Evolutionary conservation across 345 rosid genomes (phyloP).

Genomic region (Mercurialis annua): DNA sequence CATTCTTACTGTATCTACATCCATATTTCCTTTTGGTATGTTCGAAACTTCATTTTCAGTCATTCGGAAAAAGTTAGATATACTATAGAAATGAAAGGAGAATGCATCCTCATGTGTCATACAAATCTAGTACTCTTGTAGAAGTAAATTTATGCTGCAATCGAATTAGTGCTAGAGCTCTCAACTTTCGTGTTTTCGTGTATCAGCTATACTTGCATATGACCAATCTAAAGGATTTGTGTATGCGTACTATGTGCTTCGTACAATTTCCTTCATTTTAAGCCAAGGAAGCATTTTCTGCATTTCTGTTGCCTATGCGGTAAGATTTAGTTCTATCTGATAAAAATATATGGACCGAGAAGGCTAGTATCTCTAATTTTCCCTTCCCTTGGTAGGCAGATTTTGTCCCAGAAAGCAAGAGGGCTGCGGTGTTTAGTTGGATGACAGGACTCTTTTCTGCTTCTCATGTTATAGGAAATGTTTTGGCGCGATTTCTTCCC

Average conservation of each 20-base stretch:
- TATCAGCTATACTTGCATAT: constrained; percentile 46
- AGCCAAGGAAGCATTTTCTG: constrained; percentile 63
- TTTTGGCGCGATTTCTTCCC: constrained; percentile 49
- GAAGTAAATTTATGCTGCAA: not conserved
- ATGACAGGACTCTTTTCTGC: constrained; percentile 53
- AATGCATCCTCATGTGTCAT: not conserved
- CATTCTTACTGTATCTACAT: constrained; percentile 40
- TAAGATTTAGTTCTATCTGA: constrained; percentile 16
- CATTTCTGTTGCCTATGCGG: constrained; percentile 52
- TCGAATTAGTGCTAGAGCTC: not conserved
- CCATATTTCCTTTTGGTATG: constrained; percentile 53
- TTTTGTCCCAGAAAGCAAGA: constrained; percentile 36
- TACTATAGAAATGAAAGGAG: not conserved
- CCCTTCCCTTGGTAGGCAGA: constrained; percentile 42
- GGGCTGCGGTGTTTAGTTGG: constrained; percentile 55
- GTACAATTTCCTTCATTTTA: constrained; percentile 47
- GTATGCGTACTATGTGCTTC: constrained; percentile 49
- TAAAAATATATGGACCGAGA: not conserved
- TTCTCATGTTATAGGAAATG: constrained; percentile 48
- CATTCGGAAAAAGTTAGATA: not conserved
- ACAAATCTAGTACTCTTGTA: not conserved
- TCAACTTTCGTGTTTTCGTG: constrained; percentile 1
- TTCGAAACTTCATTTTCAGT: not conserved
- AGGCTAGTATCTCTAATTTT: constrained; percentile 5
- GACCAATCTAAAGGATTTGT: constrained; percentile 42